Percentiles rank a stretch among this genome's conserved stretches.
Evolutionary conservation across 2,329 filamentous ascomycete genomes (phyloP).

Genomic region (Talaromyces sp.): DNA sequence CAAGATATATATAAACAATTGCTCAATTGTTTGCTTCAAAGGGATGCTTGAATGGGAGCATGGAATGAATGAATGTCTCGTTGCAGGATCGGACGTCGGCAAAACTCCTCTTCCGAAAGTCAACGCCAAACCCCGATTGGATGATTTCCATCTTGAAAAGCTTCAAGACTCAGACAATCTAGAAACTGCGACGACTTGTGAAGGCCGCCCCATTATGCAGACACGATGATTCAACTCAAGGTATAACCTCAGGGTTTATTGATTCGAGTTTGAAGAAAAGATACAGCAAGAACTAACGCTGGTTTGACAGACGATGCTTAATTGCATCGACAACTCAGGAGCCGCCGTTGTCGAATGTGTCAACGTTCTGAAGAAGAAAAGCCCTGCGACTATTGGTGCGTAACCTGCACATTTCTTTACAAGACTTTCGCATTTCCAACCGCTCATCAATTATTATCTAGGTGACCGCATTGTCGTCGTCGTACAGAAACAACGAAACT

Average conservation of each 20-base stretch:
- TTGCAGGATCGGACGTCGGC: not conserved
- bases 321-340: slow-evolving; percentile 99
- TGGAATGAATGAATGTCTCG: not conserved
- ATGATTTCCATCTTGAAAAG: not conserved
- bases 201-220: slow-evolving; percentile 26
- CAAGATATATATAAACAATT: not conserved
- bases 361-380: slow-evolving; percentile 86
- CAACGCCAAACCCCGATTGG: not conserved
- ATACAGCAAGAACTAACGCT: not conserved
- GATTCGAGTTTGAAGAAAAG: not conserved
- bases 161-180: not conserved
- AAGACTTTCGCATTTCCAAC: not conserved
- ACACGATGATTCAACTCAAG: slow-evolving; percentile 89
- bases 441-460: slow-evolving; percentile 35
- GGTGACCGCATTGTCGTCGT: slow-evolving; percentile 96
- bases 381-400: slow-evolving; percentile 76
- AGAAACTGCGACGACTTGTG: not conserved
- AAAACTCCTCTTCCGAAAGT: not conserved
- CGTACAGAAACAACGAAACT: slow-evolving; percentile 88
- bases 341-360: slow-evolving; percentile 96
- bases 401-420: not conserved
- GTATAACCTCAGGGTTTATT: slow-evolving; percentile 29
- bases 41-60: not conserved
- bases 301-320: slow-evolving; percentile 73
- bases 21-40: not conserved